Conservation (phyloP, 2,329 filamentous ascomycete species). For the Alternaria tenuissima region DNA sequence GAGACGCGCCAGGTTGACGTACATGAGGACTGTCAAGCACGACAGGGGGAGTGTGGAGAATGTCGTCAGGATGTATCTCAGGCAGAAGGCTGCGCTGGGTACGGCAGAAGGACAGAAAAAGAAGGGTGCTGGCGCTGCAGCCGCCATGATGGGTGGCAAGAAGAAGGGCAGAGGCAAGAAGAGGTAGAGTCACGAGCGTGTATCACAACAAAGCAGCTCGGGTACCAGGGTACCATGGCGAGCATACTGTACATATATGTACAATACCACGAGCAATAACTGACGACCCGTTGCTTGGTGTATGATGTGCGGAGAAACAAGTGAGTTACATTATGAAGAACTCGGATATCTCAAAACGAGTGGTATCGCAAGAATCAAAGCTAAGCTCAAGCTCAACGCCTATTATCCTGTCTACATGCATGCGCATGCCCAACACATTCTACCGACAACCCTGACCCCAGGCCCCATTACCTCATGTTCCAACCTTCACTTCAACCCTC, state of each 20-base stretch:
- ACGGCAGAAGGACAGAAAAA: conserved; percentile 41
- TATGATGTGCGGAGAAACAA: neutral
- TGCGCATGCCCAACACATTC: neutral
- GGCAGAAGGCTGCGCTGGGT: conserved; percentile 49
- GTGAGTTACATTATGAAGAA: neutral
- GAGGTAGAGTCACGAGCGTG: conserved; percentile 27
- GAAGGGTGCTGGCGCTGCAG: conserved; percentile 30
- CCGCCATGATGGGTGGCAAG: conserved; percentile 38
- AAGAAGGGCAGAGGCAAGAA: conserved; percentile 43
- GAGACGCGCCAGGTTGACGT: conserved; percentile 86
- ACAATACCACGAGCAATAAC: conserved; percentile 12
- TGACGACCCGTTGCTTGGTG: neutral
- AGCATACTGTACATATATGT: conserved; percentile 17
- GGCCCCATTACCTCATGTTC: neutral
- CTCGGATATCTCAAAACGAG: neutral
- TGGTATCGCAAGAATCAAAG: conserved; percentile 2
- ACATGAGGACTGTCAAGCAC: conserved; percentile 70
- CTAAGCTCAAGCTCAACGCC: neutral
- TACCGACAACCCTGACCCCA: neutral
- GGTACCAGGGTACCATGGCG: neutral
- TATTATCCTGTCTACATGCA: neutral
- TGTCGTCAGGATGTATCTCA: conserved; percentile 47
- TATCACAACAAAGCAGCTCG: neutral
- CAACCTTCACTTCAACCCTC: neutral
- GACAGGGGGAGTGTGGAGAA: conserved; percentile 51